Base-by-base conservation (phyloP, 1,139 yeast genomes). In the Pichiaceae sp. region DNA sequence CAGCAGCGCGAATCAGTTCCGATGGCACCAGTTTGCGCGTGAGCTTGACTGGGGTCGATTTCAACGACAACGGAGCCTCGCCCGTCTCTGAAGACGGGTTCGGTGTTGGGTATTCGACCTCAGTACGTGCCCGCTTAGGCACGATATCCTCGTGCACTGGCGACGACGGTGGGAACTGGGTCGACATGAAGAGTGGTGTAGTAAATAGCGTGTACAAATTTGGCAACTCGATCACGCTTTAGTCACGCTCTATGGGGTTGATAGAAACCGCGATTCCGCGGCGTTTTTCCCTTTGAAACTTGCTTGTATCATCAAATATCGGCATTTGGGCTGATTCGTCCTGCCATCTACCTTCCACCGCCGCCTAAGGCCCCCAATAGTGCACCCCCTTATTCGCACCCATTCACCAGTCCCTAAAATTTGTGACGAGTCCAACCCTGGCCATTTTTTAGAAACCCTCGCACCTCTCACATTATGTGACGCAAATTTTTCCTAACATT, bases 31-130 rank as follows among this genome's bases (percentile, higher is more conserved):
- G 12, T 15, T 29, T 29, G 28, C 16, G 16, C 28, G n/a, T 25
- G 14, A 11, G 23, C 23, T 30, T 30, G 15, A 19, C 15, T 4
- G 32, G 32, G 11, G 23, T n/a, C 21, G 20, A 26, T 12, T 9
- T 19, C 20, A n/a, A 18, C 3, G 30, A 20, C 11, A 4, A 7
- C 7, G 8, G 5, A 15, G 31, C 18, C n/a, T 17, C 20, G 14
- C 64, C 64, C 12, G 59, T 44, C 1, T 64, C 56, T 2, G 68
- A 61, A 11, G 70, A 64, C 15, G 70, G 69, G 32, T 63, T 61
- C 24, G 71, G 71, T 3, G 70, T 64, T 8, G 66, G 64, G 42
- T 62, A 63, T n/a, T 36, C 35, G 27, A 30, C 32, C 9, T 21
- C 11, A 12, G 3, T 29, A 7, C 18, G 21, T 5, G 18, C 14